phyloP scores from a whole-genome alignment of 768 basidiomycete genomes.

The Russula sp. region DNA sequence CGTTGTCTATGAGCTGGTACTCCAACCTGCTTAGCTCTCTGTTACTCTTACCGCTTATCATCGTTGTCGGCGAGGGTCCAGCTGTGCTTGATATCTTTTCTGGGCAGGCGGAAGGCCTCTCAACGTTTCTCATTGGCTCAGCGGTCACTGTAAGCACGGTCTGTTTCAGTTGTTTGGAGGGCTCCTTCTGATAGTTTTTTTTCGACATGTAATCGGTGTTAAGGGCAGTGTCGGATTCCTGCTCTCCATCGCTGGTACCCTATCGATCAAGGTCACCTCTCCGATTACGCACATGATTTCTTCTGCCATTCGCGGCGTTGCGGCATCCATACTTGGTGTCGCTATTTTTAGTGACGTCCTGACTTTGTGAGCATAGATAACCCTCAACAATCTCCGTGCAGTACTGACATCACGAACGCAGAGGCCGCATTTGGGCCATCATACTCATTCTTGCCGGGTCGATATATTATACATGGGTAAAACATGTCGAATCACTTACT shows the following conservation, averaged over 20 bases:
- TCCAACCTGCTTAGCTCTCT: slow-evolving; percentile 76
- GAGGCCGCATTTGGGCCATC: slow-evolving; percentile 77
- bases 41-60: slow-evolving; percentile 61
- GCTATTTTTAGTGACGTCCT: slow-evolving; percentile 79
- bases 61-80: slow-evolving; percentile 69
- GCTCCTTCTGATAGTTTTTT: not conserved
- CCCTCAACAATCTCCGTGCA: not conserved
- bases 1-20: slow-evolving; percentile 86
- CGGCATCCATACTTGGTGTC: slow-evolving; percentile 77
- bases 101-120: slow-evolving; percentile 39
- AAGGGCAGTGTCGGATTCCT: slow-evolving; percentile 86
- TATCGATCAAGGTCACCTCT: slow-evolving; percentile 96
- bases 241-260: slow-evolving; percentile 87
- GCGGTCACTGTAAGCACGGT: slow-evolving; percentile 53
- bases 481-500: slow-evolving; percentile 54
- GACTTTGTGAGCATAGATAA: slow-evolving; percentile 46
- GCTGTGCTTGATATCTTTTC: slow-evolving; percentile 52
- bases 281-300: slow-evolving; percentile 98
- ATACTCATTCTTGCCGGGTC: slow-evolving; percentile 76
- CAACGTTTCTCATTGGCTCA: slow-evolving; percentile 74
- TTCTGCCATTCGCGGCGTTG: slow-evolving; percentile 90
- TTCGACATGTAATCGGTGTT: not conserved
- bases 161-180: not conserved
- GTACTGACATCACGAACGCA: slow-evolving; percentile 26
- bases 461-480: slow-evolving; percentile 82